phyloP scores from a whole-genome alignment of 192 early-diverging fungal genomes.

The Coemansia sp. region DNA sequence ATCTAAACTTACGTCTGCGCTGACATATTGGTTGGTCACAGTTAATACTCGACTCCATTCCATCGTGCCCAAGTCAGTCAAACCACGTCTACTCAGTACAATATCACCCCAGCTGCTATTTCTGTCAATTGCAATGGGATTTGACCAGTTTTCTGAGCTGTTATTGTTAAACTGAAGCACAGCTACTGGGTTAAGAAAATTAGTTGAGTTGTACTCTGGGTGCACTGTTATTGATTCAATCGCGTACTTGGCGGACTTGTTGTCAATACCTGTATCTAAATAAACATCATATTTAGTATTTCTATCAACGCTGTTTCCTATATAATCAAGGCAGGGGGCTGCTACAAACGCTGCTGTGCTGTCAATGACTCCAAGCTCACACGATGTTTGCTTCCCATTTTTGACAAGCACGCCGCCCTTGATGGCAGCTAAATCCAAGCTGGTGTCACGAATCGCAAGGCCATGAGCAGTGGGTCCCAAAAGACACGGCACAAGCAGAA shows the following conservation, averaged over 20 bases:
- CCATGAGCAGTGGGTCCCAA: too few species aligned
- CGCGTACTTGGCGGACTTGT: constrained; percentile 5
- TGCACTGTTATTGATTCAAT: constrained; percentile 7
- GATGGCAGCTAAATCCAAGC: neutral
- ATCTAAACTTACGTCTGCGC: too few species aligned
- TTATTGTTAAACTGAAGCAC: constrained; percentile 7
- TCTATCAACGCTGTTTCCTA: neutral
- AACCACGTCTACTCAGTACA: neutral
- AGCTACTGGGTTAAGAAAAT: constrained; percentile 6
- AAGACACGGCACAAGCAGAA: too few species aligned
- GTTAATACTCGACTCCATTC: neutral
- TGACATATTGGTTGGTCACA: too few species aligned
- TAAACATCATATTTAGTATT: constrained; percentile 11
- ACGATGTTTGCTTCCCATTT: constrained; percentile 16
- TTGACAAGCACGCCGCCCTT: constrained; percentile 1
- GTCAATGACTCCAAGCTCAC: constrained; percentile 17
- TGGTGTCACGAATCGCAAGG: neutral
- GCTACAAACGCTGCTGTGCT: constrained; percentile 1
- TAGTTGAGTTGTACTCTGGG: constrained; percentile 6
- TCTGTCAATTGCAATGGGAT: constrained; percentile 1
- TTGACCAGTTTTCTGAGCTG: neutral
- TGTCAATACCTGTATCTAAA: constrained; percentile 11
- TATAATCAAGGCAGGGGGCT: constrained; percentile 9
- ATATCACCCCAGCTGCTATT: neutral
- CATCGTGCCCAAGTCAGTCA: neutral